Conservation (phyloP, 768 basidiomycete genomes). For the Boletus reticulatus region DNA sequence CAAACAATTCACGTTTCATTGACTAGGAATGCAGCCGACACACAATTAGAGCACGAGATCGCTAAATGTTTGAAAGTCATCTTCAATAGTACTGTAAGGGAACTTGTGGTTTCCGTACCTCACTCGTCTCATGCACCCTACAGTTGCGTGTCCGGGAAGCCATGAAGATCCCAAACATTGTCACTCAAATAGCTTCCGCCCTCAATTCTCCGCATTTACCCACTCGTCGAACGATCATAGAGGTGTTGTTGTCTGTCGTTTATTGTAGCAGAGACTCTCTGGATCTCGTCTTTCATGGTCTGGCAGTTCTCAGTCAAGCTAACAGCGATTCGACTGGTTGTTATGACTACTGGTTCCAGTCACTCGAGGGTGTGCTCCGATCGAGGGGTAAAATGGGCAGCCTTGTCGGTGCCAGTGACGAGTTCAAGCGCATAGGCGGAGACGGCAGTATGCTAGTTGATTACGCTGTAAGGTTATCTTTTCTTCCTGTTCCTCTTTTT, state of each 20-base stretch:
- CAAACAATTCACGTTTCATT: conserved; percentile 2
- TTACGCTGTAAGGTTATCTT: conserved; percentile 65
- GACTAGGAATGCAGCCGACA: conserved; percentile 46
- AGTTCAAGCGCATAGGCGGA: conserved; percentile 67
- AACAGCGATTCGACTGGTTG: conserved; percentile 57
- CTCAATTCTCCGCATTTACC: conserved; percentile 79
- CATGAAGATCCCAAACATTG: conserved; percentile 65
- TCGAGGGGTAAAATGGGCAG: conserved; percentile 96
- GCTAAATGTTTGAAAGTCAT: conserved; percentile 85
- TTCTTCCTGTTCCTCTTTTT: neutral
- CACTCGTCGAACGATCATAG: conserved; percentile 74
- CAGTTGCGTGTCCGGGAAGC: conserved; percentile 73
- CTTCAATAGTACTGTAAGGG: conserved; percentile 61
- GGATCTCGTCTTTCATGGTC: conserved; percentile 66
- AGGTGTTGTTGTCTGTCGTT: conserved; percentile 73
- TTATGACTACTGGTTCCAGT: conserved; percentile 90
- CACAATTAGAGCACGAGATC: conserved; percentile 79
- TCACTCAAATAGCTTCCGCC: conserved; percentile 78
- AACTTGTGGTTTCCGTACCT: neutral
- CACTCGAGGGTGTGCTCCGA: conserved; percentile 67
- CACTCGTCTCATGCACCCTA: conserved; percentile 8
- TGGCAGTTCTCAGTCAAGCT: conserved; percentile 68
- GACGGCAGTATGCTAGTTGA: conserved; percentile 72
- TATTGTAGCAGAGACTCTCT: conserved; percentile 64
- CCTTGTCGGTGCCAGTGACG: conserved; percentile 91